Evolutionary conservation across 192 early-diverging fungal species (phyloP).

Genomic region (Dimargaris xerosporica): DNA sequence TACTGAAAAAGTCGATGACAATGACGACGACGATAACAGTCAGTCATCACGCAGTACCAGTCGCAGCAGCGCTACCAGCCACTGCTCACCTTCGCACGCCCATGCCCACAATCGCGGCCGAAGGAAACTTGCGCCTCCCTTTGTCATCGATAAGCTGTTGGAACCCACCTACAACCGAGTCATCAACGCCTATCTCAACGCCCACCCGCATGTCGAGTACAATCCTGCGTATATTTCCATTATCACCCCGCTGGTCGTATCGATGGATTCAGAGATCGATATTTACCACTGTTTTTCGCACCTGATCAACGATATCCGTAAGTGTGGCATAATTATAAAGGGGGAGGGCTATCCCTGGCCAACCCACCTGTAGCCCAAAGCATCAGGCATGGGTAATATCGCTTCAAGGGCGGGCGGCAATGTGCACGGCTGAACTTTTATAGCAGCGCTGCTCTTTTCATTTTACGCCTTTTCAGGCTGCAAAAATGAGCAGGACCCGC

Average conservation of each 20-base stretch:
- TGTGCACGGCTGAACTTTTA: no score
- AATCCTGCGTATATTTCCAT: constrained; percentile 54
- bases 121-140: constrained; percentile 3
- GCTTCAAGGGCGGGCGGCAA: not conserved
- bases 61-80: constrained; percentile 23
- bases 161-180: constrained; percentile 61
- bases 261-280: constrained; percentile 55
- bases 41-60: no score
- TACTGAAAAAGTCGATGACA: no score
- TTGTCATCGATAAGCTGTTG: constrained; percentile 18
- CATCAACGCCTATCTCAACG: constrained; percentile 71
- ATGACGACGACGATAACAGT: no score
- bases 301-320: constrained; percentile 53
- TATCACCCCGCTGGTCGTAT: constrained; percentile 69
- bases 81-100: constrained; percentile 8
- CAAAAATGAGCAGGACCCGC: no score
- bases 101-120: no score
- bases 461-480: no score
- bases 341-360: not conserved
- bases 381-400: not conserved
- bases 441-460: no score
- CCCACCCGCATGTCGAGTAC: constrained; percentile 63
- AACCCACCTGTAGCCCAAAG: not conserved
- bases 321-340: not conserved
- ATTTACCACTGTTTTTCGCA: constrained; percentile 72